Conservation (phyloP, 2,329 filamentous ascomycete species). For the Geosmithia morbida region DNA sequence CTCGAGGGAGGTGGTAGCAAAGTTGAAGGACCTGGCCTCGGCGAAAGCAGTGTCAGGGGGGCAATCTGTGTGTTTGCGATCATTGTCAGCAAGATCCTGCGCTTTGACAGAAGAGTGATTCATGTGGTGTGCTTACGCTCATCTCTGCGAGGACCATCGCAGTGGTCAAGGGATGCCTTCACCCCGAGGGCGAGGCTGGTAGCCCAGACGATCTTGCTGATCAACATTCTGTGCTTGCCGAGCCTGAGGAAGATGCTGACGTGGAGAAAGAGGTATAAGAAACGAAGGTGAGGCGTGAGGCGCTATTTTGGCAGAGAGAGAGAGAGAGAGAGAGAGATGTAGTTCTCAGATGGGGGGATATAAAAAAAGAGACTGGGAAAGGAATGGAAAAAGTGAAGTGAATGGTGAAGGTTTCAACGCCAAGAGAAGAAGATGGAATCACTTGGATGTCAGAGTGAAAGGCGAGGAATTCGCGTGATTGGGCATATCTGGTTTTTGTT, state of each 20-base stretch:
- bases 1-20: conserved; percentile 42
- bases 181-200: neutral
- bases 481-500: too few relatives aligned
- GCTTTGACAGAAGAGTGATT: neutral
- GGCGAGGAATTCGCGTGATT: too few relatives aligned
- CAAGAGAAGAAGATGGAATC: too few relatives aligned
- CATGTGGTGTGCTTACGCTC: conserved; percentile 6
- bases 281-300: too few relatives aligned
- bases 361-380: too few relatives aligned
- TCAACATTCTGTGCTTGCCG: neutral
- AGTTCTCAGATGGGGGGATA: too few relatives aligned
- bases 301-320: too few relatives aligned
- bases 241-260: neutral
- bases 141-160: conserved; percentile 11
- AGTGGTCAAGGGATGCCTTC: conserved; percentile 5
- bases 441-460: too few relatives aligned
- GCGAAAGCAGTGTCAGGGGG: conserved; percentile 54
- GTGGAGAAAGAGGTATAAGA: neutral
- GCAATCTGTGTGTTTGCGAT: conserved; percentile 23
- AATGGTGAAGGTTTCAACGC: too few relatives aligned
- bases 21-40: conserved; percentile 38
- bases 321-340: too few relatives aligned
- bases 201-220: neutral
- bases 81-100: neutral
- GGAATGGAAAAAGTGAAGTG: too few relatives aligned